A percentile compares a stretch with the other conserved stretches of the same genome.
These are phyloP conservation scores for Rugonectria rugulosa DNA, from an alignment of 2,329 filamentous ascomycete genomes.

Conservation along the genomic window DNA sequence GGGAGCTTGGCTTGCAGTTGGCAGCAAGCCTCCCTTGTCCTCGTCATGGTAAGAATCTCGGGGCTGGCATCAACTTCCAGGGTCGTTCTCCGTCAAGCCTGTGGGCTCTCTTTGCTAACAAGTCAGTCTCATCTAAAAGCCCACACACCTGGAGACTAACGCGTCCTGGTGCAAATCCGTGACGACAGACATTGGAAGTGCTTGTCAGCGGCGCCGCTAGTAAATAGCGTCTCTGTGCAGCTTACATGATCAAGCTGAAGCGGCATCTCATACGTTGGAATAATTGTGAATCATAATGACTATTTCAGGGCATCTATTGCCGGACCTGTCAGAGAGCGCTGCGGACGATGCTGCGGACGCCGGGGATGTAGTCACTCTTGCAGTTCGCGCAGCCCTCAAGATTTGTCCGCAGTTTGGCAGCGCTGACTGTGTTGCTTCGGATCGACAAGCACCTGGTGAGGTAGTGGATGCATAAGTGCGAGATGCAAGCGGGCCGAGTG, in stretches of 20 bases:
- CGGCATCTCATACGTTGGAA: not conserved
- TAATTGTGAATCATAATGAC: constrained; percentile 2
- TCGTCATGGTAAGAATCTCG: constrained; percentile 26
- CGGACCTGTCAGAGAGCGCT: not conserved
- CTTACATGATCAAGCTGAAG: constrained; percentile 27
- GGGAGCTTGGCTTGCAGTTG: constrained; percentile 18
- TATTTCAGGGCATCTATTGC: not conserved
- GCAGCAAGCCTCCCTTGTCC: constrained; percentile 11
- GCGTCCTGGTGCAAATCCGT: constrained; percentile 24
- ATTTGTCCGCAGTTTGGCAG: not conserved
- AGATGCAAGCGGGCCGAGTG: constrained; percentile 5
- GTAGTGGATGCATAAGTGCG: not conserved
- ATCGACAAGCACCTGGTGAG: not conserved
- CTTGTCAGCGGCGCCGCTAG: constrained; percentile 25
- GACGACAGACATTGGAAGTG: constrained; percentile 14
- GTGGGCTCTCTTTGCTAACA: constrained; percentile 6
- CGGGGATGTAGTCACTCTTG: no score
- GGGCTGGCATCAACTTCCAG: constrained; percentile 14
- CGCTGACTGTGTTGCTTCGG: constrained; percentile 9
- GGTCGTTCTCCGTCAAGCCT: constrained; percentile 5
- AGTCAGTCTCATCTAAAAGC: constrained; percentile 27
- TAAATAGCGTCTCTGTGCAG: constrained; percentile 7
- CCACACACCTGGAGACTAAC: constrained; percentile 27
- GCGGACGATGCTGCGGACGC: constrained; percentile 6
- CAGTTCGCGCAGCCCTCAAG: not conserved